Conservation (phyloP, 495 filamentous ascomycete species). For the Lichina pygmaea region DNA sequence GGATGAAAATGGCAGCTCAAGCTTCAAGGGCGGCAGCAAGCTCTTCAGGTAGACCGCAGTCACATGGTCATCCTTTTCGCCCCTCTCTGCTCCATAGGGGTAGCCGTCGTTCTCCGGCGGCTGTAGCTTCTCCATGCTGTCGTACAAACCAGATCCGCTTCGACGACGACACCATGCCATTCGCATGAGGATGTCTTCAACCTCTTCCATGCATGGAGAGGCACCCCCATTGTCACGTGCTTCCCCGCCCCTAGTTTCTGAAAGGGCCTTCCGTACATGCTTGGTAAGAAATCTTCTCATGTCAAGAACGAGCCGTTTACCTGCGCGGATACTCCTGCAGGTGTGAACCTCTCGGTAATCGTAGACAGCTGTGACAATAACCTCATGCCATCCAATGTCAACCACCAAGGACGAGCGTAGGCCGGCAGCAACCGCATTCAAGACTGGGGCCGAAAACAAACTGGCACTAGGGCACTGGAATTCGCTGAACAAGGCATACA, state of each 20-base stretch:
- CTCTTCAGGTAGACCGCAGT: conserved; percentile 23
- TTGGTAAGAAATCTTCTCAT: conserved; percentile 31
- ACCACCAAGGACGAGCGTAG: conserved; percentile 57
- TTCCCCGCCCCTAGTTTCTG: conserved; percentile 2
- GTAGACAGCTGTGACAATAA: conserved; percentile 52
- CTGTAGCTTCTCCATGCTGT: conserved; percentile 3
- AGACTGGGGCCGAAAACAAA: conserved; percentile 44
- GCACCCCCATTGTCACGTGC: conserved; percentile 5
- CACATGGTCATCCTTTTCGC: conserved; percentile 8
- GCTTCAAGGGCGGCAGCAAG: conserved; percentile 16
- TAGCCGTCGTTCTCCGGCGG: conserved; percentile 5
- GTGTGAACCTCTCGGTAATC: conserved; percentile 60
- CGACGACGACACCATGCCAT: conserved; percentile 39
- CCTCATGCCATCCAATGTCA: conserved; percentile 82
- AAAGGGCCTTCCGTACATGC: conserved; percentile 1
- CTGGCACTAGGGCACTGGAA: conserved; percentile 65
- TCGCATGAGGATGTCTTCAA: conserved; percentile 46
- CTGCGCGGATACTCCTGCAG: conserved; percentile 43
- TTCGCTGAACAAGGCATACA: conserved; percentile 50
- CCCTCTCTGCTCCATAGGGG: background rate
- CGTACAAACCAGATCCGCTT: background rate
- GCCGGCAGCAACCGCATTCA: conserved; percentile 51
- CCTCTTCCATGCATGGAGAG: conserved; percentile 32
- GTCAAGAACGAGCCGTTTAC: conserved; percentile 36
- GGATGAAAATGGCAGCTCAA: conserved; percentile 35